Base-by-base conservation (phyloP, 805 yeast species). In the Ogataea zsoltii region DNA sequence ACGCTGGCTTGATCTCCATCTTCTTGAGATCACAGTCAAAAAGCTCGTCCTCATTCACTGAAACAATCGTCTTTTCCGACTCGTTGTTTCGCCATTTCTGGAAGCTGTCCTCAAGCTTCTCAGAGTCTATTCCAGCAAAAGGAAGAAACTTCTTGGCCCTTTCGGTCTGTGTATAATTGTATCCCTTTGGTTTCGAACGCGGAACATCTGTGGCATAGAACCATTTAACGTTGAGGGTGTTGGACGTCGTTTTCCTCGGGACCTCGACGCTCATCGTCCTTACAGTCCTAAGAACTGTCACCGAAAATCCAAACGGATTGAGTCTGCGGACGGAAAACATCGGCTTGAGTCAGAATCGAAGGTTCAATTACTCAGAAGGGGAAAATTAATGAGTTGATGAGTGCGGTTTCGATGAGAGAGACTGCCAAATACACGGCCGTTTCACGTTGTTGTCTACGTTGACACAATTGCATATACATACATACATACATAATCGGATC, bases 141-240 rank as follows among this genome's bases (percentile, higher is more conserved):
- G 88, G 83, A 13, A 79, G 65, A 59, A 85, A 92, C 55, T 80
- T 79, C 43, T 68, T 62, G 0, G 96, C 80, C 2, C 70, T 63
- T 34, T 71, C 68, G 0, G 65, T 62, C 32, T 80, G 80, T 28
- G 57, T 65, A 60, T 85, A 87, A 15, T 73, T 61, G 50, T 71
- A 74, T 65, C 82, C 77, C 17, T 61, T 69, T 1, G 96, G 96
- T 64, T 85, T 86, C 7, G 78, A 65, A 11, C 70, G 62, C 1
- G 97, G 96, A 6, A 81, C 64, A 60, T 88, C 96, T 0, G 89
- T 82, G 2, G 96, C 92, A 56, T 88, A 85, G 61, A 79, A 89
- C 97, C 97, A 90, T 50, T 74, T 57, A 4, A 57, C 49, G 1
- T 37, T 11, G 25, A 26, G 31, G 31, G 12, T 14, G 33, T 11